A percentile compares a stretch with the other conserved stretches of the same genome.
Conservation (phyloP, 768 basidiomycete species). For the Termitomyces sp. region DNA sequence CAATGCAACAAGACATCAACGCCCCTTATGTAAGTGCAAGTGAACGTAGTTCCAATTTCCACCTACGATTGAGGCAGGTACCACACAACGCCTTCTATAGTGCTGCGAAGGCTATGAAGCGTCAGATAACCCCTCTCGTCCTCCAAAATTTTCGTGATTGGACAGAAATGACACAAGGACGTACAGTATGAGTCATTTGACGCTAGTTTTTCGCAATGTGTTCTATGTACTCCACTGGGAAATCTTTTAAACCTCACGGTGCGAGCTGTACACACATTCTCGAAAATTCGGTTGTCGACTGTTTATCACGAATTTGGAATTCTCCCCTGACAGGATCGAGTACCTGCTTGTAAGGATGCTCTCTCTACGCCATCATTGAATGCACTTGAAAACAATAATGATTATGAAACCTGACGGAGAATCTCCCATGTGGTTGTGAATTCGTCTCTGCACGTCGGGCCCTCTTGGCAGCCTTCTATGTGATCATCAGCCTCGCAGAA, state of each 20-base stretch:
- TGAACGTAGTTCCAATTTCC: background rate
- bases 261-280: background rate
- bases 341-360: no score
- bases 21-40: slow-evolving; percentile 58
- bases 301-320: background rate
- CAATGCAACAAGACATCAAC: slow-evolving; percentile 85
- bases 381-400: no score
- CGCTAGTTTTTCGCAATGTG: background rate
- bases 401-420: no score
- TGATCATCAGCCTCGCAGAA: no score
- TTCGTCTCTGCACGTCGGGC: no score
- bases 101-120: slow-evolving; percentile 68
- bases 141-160: slow-evolving; percentile 68
- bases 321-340: background rate
- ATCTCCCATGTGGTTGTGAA: no score
- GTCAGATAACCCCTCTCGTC: slow-evolving; percentile 81
- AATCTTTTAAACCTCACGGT: background rate
- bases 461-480: no score
- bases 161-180: slow-evolving; percentile 30
- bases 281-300: background rate
- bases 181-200: slow-evolving; percentile 5
- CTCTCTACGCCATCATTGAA: no score
- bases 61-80: slow-evolving; percentile 44
- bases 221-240: background rate
- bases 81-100: slow-evolving; percentile 62